phyloP scores from a whole-genome alignment of 2,329 filamentous ascomycete species.

The Neobulgaria alba region DNA sequence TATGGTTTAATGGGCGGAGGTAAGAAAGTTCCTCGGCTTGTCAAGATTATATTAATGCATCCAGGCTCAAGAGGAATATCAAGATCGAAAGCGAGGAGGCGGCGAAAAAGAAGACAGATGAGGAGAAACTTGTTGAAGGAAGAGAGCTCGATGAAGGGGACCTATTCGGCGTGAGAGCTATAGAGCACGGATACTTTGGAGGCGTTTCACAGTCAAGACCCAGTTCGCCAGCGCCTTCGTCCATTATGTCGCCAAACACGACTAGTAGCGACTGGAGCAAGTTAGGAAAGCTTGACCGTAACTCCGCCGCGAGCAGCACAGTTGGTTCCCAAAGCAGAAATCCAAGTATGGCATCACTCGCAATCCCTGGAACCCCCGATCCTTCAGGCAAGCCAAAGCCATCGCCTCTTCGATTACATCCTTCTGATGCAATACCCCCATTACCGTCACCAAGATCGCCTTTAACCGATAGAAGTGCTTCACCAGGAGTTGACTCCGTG shows the following conservation, averaged over 20 bases:
- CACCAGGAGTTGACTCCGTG: constrained; percentile 2
- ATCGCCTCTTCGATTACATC: constrained; percentile 15
- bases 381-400: constrained; percentile 11
- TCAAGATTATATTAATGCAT: constrained; percentile 1
- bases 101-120: constrained; percentile 8
- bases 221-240: constrained; percentile 16
- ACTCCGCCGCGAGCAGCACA: constrained; percentile 11
- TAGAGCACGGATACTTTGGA: constrained; percentile 21
- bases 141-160: constrained; percentile 18
- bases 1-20: constrained; percentile 20
- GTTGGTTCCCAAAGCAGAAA: constrained; percentile 3
- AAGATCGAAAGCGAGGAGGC: constrained; percentile 15
- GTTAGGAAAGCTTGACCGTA: background rate
- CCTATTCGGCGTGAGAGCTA: constrained; percentile 20
- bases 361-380: background rate
- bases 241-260: constrained; percentile 10
- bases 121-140: constrained; percentile 15
- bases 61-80: constrained; percentile 14
- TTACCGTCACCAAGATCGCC: constrained; percentile 10
- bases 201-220: constrained; percentile 21
- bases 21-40: constrained; percentile 2
- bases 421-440: constrained; percentile 12
- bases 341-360: constrained; percentile 4
- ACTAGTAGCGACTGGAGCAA: constrained; percentile 12
- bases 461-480: constrained; percentile 3